Base-by-base conservation (phyloP, 345 rosid species). In the Sonneratia alba region DNA sequence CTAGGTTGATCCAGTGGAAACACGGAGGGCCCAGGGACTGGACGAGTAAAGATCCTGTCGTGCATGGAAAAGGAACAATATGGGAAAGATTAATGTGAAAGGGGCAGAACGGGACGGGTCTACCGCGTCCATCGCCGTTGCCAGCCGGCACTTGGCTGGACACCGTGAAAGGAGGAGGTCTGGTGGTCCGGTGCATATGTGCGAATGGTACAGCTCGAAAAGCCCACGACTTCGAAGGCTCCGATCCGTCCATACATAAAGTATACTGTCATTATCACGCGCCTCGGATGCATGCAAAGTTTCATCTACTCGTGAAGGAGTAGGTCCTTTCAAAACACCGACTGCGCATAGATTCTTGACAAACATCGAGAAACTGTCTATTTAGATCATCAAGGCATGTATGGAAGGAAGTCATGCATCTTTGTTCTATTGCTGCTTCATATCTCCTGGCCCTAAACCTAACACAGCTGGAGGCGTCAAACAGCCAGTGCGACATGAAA, bases 31-130 rank as follows among this genome's bases (percentile, higher is more conserved):
- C 66, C 37, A 62, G 27, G 2, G 27, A 37, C 3, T 62, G 66
- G 37, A 62, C 27, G 37, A 62, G 66, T 19, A 62, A 34, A 62
- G 66, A 62, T 62, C 66, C 63, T 27, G 38, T 62, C 66, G 37
- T 62, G 66, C 19, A 62, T 62, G 36, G 37, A 15, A 10, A 47
- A 62, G 32, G 66, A 27, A 34, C 4, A 3, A 3, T 59, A 22
- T 3, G 19, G 37, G 12, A 62, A 34, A 13, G 32, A 24, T n/a
- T 10, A 62, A 62, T 11, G 66, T 11, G 38, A 32, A 34, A 62
- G 66, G 66, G 66, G 66, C 1, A 13, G 66, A 62, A n/a, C 13
- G 66, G 38, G 66, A 62, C 66, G 66, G 27, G 66, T 27, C 37
- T 34, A 10, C 27, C 66, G 37, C 27, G 38, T 34, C 63, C 63